Evolutionary conservation across 192 early-diverging fungal genomes (phyloP), one percentile per base, ranked within the genome.

Genomic region (Radiomyces spectabilis): DNA sequence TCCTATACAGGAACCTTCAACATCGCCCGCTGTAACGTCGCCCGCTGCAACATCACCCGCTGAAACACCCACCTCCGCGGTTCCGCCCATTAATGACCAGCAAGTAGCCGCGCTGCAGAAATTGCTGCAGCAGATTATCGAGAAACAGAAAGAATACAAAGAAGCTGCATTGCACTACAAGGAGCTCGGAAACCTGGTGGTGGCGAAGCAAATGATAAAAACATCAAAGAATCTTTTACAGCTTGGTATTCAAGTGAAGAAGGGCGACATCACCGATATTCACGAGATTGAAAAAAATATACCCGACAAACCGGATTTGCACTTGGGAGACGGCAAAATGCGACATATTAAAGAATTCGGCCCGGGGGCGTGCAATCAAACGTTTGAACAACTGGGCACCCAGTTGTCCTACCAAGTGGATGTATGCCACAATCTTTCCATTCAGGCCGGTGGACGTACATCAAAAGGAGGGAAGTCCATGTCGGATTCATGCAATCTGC

Each of bases 91-190:
- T 26, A 40, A 25, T 25, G 15, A 25, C 4, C 24, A 19, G 5
- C 13, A 61, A 35, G 26, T 53, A 12, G 27, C 32, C n/a, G 35
- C 50, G 37, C 29, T 30, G 19, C 61, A 50, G 33, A 31, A 53
- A 54, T n/a, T 57, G 12, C 53, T 55, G 15, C 33, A 57, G 13
- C 35, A 34, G 29, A 25, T 83, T 16, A 53, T 65, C 7, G 22
- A 39, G 9, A 41, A 68, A 1, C 72, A 72, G 48, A 41, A 71
- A 24, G 73, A 87, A 59, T 87, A 87, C 56, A 84, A 80, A 55
- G 58, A 75, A 25, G 71, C 69, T 6, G 85, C 81, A 3, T 41
- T 81, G 31, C 59, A 60, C 10, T 76, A 71, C 55, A 85, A 85
- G 66, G 55, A 69, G 15, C 41, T 71, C 0, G 66, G 72, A 25